Conservation (phyloP, 352 stramenopile genomes). For the Phytophthora tentaculata region DNA sequence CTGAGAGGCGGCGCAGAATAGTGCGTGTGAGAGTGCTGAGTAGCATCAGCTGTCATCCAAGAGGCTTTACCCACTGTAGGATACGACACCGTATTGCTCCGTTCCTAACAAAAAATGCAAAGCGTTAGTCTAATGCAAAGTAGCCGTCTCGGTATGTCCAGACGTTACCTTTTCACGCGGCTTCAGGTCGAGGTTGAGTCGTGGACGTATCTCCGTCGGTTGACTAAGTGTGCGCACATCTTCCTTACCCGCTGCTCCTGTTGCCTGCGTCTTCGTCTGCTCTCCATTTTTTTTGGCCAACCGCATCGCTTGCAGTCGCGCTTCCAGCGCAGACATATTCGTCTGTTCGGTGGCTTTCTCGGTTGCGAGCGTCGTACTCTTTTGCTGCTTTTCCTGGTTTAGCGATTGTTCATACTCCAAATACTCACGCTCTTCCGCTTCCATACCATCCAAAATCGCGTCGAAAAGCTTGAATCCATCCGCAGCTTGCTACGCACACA, state of each 20-base stretch:
- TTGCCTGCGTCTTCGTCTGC: slow-evolving; percentile 21
- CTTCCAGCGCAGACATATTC: slow-evolving; percentile 51
- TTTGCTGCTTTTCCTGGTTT: slow-evolving; percentile 32
- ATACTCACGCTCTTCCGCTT: slow-evolving; percentile 65
- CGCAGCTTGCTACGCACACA: slow-evolving; percentile 61
- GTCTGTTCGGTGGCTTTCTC: slow-evolving; percentile 22
- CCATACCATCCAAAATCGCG: slow-evolving; percentile 82
- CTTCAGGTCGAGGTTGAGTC: slow-evolving; percentile 15
- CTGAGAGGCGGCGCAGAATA: slow-evolving; percentile 42
- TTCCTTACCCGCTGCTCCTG: slow-evolving; percentile 25
- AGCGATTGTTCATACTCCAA: slow-evolving; percentile 62
- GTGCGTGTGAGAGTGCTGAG: slow-evolving; percentile 13
- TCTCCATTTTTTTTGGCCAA: slow-evolving; percentile 40
- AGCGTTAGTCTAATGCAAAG: background rate
- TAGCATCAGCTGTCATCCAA: slow-evolving; percentile 54
- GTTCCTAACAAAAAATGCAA: slow-evolving; percentile 24
- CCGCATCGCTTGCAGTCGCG: slow-evolving; percentile 55
- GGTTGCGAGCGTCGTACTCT: slow-evolving; percentile 8
- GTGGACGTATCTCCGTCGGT: slow-evolving; percentile 3
- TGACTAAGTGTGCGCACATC: slow-evolving; percentile 2
- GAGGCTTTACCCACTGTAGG: slow-evolving; percentile 65
- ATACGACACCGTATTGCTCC: slow-evolving; percentile 49
- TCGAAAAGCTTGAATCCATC: slow-evolving; percentile 73
- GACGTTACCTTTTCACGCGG: slow-evolving; percentile 31
- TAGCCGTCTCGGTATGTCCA: background rate